Evolutionary conservation across 805 yeast species (phyloP).

Genomic region (Yarrowia divulgata): DNA sequence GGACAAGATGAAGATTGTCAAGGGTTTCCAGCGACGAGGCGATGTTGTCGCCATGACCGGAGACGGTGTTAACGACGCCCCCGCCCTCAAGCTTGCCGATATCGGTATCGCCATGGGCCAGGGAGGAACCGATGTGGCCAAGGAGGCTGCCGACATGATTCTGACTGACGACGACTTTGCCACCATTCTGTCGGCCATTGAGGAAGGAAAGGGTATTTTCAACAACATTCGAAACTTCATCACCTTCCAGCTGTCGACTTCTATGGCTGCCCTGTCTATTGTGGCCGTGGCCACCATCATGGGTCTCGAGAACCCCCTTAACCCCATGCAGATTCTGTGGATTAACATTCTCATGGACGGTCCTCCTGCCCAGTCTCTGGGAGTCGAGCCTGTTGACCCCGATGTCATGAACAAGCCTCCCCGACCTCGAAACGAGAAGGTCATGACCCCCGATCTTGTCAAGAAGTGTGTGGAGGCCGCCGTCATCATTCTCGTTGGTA

Average conservation of each 20-base stretch:
- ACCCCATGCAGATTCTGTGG: conserved; percentile 99
- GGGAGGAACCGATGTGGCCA: conserved; percentile 97
- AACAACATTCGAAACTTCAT: conserved; percentile 93
- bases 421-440: conserved; percentile 83
- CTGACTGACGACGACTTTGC: conserved; percentile 96
- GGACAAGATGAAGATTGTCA: conserved; percentile 87
- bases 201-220: conserved; percentile 97
- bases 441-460: conserved; percentile 72
- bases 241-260: conserved; percentile 94
- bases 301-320: conserved; percentile 89
- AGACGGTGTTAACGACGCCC: conserved; percentile 72
- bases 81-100: conserved; percentile 67
- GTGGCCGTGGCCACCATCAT: conserved; percentile 87
- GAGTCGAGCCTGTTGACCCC: conserved; percentile 96
- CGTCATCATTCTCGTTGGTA: conserved; percentile 77
- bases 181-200: conserved; percentile 90
- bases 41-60: conserved; percentile 71
- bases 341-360: conserved; percentile 98
- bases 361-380: conserved; percentile 97
- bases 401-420: conserved; percentile 98
- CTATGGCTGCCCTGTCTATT: conserved; percentile 91
- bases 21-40: conserved; percentile 66
- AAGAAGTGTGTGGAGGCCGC: conserved; percentile 81
- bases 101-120: conserved; percentile 76
- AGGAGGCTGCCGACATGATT: conserved; percentile 98